Evolutionary conservation across 2,329 filamentous ascomycete species (phyloP).

Genomic region (Colletotrichum orbiculare): DNA sequence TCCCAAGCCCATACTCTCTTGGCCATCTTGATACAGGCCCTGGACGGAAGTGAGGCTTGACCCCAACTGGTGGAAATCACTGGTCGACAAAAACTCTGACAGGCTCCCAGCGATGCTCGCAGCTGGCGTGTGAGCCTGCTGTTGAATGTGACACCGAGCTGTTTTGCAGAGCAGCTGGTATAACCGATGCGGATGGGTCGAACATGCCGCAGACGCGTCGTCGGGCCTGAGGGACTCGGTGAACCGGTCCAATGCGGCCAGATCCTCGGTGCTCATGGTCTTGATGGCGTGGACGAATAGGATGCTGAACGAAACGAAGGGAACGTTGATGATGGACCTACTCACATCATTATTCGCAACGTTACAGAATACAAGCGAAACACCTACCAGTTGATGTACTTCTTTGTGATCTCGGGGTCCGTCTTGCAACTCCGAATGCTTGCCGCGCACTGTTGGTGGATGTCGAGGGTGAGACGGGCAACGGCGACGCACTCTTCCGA

Average conservation of each 20-base stretch:
- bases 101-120: not conserved
- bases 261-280: constrained; percentile 39
- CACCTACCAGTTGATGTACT: constrained; percentile 50
- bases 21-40: too few species aligned
- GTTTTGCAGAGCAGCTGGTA: constrained; percentile 48
- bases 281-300: constrained; percentile 47
- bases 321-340: constrained; percentile 49
- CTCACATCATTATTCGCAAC: not conserved
- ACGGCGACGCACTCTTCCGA: constrained; percentile 45
- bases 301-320: constrained; percentile 52
- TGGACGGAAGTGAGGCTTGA: too few species aligned
- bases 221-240: constrained; percentile 43
- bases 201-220: constrained; percentile 28
- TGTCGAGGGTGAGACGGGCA: constrained; percentile 47
- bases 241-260: constrained; percentile 45
- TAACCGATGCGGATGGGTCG: constrained; percentile 47
- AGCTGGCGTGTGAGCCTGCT: not conserved
- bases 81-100: not conserved
- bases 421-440: constrained; percentile 40
- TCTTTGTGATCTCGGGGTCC: constrained; percentile 44
- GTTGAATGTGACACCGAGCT: constrained; percentile 41
- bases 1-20: too few species aligned
- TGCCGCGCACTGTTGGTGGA: constrained; percentile 48
- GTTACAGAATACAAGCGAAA: not conserved
- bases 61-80: not conserved